A percentile compares a stretch with the other conserved stretches of the same genome.
phyloP scores from a whole-genome alignment of 345 rosid species.

The Euphorbia peplus region DNA sequence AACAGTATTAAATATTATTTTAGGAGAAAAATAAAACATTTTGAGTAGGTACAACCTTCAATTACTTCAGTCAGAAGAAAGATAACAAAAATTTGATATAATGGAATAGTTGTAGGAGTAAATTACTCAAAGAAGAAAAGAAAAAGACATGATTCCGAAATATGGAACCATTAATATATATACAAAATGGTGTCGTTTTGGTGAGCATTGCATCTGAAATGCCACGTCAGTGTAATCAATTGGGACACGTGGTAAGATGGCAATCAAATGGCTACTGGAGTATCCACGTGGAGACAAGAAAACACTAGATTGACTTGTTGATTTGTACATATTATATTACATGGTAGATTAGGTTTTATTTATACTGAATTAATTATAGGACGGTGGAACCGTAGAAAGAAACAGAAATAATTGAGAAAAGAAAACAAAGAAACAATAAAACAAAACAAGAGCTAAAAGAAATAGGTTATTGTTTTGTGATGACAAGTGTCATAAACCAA shows the following conservation, averaged over 20 bases:
- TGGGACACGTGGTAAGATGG: neutral
- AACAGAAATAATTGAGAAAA: neutral
- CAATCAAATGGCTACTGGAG: neutral
- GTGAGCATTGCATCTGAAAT: slow-evolving; percentile 8
- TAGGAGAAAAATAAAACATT: too few relatives aligned
- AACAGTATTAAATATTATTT: too few relatives aligned
- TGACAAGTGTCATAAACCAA: slow-evolving; percentile 12
- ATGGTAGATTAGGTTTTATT: too few relatives aligned
- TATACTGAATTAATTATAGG: slow-evolving; percentile 12
- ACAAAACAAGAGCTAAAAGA: neutral
- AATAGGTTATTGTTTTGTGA: neutral
- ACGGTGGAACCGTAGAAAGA: slow-evolving; percentile 26
- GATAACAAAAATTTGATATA: too few relatives aligned
- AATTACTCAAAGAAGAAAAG: too few relatives aligned
- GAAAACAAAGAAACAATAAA: slow-evolving; percentile 1
- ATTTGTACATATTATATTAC: slow-evolving; percentile 7
- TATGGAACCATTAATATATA: too few relatives aligned
- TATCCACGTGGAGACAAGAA: slow-evolving; percentile 13
- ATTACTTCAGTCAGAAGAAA: slow-evolving; percentile 28
- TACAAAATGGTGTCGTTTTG: neutral
- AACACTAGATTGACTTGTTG: slow-evolving; percentile 6
- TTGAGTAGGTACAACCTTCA: slow-evolving; percentile 5
- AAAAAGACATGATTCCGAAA: too few relatives aligned
- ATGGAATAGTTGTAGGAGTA: too few relatives aligned
- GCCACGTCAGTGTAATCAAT: slow-evolving; percentile 19